Evolutionary conservation across 2,329 filamentous ascomycete genomes (phyloP).

Genomic region (Chaetoscypha palmicola): DNA sequence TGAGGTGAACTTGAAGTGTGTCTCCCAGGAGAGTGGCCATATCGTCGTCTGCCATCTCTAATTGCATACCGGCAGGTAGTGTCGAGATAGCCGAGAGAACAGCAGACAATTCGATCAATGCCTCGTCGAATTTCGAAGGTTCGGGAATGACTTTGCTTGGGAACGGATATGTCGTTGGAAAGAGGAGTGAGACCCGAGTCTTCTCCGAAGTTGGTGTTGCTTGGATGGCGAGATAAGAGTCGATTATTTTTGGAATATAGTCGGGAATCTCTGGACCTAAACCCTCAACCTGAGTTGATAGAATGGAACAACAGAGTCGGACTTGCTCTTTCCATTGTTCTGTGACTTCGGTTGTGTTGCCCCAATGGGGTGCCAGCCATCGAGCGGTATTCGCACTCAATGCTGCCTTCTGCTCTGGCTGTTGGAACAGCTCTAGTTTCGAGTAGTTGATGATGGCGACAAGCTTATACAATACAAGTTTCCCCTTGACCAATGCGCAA

Average conservation of each 20-base stretch:
- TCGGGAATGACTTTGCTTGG: slow-evolving; percentile 60
- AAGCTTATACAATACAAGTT: slow-evolving; percentile 85
- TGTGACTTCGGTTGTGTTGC: slow-evolving; percentile 61
- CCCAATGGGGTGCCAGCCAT: slow-evolving; percentile 95
- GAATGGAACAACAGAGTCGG: slow-evolving; percentile 83
- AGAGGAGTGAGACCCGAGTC: slow-evolving; percentile 74
- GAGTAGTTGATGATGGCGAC: slow-evolving; percentile 90
- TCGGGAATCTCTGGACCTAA: slow-evolving; percentile 76
- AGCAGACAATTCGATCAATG: slow-evolving; percentile 80
- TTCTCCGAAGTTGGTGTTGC: slow-evolving; percentile 46
- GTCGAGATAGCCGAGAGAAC: slow-evolving; percentile 77
- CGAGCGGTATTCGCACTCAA: slow-evolving; percentile 75
- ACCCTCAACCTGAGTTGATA: slow-evolving; percentile 76
- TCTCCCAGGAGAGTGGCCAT: slow-evolving; percentile 69
- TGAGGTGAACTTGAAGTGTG: slow-evolving; percentile 77
- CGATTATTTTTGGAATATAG: slow-evolving; percentile 84
- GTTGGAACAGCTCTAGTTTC: slow-evolving; percentile 70
- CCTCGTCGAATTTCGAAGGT: slow-evolving; percentile 67
- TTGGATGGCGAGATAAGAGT: slow-evolving; percentile 77
- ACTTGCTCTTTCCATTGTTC: slow-evolving; percentile 92
- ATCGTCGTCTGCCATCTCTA: slow-evolving; percentile 69
- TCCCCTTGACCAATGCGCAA: slow-evolving; percentile 79
- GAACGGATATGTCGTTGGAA: slow-evolving; percentile 87
- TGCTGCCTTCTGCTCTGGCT: slow-evolving; percentile 66
- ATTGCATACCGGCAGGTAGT: slow-evolving; percentile 64